Evolutionary conservation across 371 early-diverging fungal genomes (phyloP).

Genomic region (Cokeromyces recurvatus): DNA sequence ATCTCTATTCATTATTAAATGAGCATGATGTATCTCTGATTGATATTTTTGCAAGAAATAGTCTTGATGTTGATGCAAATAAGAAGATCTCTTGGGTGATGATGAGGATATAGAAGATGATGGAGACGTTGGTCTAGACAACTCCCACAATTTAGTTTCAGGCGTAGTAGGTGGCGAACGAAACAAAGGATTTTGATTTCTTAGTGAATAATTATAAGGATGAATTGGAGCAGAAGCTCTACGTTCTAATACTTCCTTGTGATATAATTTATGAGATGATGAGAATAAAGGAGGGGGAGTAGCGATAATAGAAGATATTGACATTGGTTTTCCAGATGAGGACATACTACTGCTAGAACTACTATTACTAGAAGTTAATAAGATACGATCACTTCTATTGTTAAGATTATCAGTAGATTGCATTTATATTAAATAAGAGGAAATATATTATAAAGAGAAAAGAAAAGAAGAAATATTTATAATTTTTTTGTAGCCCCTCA

Average conservation of each 20-base stretch:
- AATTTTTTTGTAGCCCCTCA: no score
- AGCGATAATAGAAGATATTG: conserved; percentile 35
- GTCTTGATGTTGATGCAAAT: conserved; percentile 1
- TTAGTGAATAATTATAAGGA: conserved; percentile 5
- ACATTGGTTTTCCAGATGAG: conserved; percentile 26
- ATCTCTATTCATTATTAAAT: conserved; percentile 4
- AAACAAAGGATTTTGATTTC: not conserved
- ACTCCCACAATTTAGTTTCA: no score
- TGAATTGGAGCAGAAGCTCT: conserved; percentile 19
- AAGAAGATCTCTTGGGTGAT: conserved; percentile 2
- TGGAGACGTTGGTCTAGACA: conserved; percentile 18
- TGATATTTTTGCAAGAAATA: not conserved
- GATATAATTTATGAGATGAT: conserved; percentile 1
- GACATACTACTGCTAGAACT: conserved; percentile 1
- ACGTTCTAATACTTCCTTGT: conserved; percentile 14
- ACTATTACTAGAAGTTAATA: conserved; percentile 7
- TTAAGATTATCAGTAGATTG: conserved; percentile 15
- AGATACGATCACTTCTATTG: conserved; percentile 4
- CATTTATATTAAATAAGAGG: conserved; percentile 1
- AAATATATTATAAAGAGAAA: not conserved
- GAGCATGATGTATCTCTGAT: not conserved
- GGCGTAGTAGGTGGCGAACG: conserved; percentile 37
- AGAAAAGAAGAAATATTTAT: conserved; percentile 2
- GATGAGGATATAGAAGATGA: conserved; percentile 26
- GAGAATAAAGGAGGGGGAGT: conserved; percentile 20